Evolutionary conservation across 2,329 filamentous ascomycete genomes (phyloP), one percentile per base, ranked within the genome.

Genomic region (Emydomyces testavorans): DNA sequence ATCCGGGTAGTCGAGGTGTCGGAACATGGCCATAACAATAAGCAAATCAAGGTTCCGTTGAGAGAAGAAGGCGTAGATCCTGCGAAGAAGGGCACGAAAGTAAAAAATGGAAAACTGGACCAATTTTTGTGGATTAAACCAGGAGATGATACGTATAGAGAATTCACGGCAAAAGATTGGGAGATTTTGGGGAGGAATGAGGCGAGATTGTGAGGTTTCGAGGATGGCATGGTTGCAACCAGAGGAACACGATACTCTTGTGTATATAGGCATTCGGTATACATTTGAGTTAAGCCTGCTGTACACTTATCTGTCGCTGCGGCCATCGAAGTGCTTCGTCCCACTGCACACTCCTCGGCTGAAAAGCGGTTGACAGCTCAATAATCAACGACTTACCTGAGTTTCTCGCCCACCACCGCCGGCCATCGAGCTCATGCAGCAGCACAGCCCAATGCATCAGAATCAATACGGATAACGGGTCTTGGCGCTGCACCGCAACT

Each of bases 21-120:
- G 10, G 57, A 57, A 6, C 65, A 67, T 49, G 67, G 64, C 29
- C 76, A 80, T 4, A 89, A 87, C 57, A 83, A 86, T 61, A 89
- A 89, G 66, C 83, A 87, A 65, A 85, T 86, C 60, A 89, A 89
- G 62, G 75, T 80, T 1, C 79, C 79, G 0, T 66, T 87, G 38
- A 72, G 81, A 57, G 75, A 76, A 38, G 80, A 84, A 53, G 82
- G 82, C 0, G 74, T 84, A 11, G 75, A 85, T 60, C 74, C 77
- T 3, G 60, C 60, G 4, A 70, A 69, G 49, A 61, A 72, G 15
- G 66, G 65, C 0, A 62, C 59, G 11, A 69, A 72, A 51, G 71
- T 70, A 6, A 58, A 61, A 7, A 68, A 64, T n/a, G 65, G 67
- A 0, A 58, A 58, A 38, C 60, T 60, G 20, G 71, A 78, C 60